Evolutionary conservation across 768 basidiomycete species (phyloP).

Genomic region (Kwoniella heveanensis): DNA sequence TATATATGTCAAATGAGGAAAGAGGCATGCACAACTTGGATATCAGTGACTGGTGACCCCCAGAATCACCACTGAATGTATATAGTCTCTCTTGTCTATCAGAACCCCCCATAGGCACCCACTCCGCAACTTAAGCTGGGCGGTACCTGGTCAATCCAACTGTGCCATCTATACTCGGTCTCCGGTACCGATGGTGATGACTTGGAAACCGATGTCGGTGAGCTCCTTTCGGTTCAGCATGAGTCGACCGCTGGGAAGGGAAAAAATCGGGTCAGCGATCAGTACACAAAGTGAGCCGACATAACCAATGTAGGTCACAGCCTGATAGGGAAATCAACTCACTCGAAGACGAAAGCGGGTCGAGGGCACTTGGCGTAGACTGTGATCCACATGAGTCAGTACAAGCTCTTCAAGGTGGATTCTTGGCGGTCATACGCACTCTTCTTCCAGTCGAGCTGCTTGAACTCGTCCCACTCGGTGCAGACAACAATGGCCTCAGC

Average conservation of each 20-base stretch:
- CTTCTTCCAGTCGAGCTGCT: slow-evolving; percentile 81
- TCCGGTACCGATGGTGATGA: slow-evolving; percentile 57
- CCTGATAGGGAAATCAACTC: slow-evolving; percentile 6
- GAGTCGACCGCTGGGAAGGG: slow-evolving; percentile 56
- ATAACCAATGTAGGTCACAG: too few relatives aligned
- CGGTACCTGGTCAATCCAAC: too few relatives aligned
- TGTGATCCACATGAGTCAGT: slow-evolving; percentile 5
- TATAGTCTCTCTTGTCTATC: not conserved
- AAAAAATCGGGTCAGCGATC: slow-evolving; percentile 2
- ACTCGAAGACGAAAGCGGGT: slow-evolving; percentile 96
- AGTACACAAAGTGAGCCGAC: not conserved
- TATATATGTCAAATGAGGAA: too few relatives aligned
- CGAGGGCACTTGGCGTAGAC: slow-evolving; percentile 87
- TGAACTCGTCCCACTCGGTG: slow-evolving; percentile 96
- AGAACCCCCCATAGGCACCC: not conserved
- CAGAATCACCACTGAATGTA: not conserved
- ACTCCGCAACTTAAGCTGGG: not conserved
- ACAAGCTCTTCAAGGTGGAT: too few relatives aligned
- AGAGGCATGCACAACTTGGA: not conserved
- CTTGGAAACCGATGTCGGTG: slow-evolving; percentile 82
- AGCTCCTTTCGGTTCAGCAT: slow-evolving; percentile 80
- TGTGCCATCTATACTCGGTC: slow-evolving; percentile 40
- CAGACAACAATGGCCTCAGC: slow-evolving; percentile 94
- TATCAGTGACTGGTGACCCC: not conserved
- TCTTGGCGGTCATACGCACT: slow-evolving; percentile 46